A percentile compares a stretch with the other conserved stretches of the same genome.
phyloP scores from a whole-genome alignment of 345 rosid species.

The Barbarea vulgaris region DNA sequence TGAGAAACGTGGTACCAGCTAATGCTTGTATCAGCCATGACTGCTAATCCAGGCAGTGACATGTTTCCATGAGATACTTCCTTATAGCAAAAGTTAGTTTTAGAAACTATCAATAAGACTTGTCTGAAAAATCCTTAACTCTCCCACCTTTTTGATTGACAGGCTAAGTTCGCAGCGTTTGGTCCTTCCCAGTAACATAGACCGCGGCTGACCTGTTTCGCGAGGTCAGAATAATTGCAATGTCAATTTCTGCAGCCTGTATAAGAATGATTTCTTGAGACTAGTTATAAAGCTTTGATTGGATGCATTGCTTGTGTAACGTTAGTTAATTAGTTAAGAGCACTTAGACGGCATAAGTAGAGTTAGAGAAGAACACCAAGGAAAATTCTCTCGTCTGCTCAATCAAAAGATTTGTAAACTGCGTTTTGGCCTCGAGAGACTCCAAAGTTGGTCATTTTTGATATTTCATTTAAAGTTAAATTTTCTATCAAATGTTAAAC shows the following conservation, averaged over 20 bases:
- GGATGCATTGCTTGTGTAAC: not conserved
- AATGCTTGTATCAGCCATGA: constrained; percentile 44
- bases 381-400: no score
- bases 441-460: no score
- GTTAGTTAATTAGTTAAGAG: not conserved
- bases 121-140: not conserved
- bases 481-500: no score
- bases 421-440: no score
- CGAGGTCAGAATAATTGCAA: constrained; percentile 1
- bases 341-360: not conserved
- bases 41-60: constrained; percentile 29
- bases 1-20: constrained; percentile 53
- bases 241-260: not conserved
- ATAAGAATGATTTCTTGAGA: constrained; percentile 6
- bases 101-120: not conserved
- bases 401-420: no score
- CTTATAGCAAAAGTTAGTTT: not conserved
- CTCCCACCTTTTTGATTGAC: constrained; percentile 25
- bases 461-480: no score
- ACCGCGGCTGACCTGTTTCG: not conserved
- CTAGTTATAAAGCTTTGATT: not conserved
- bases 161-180: constrained; percentile 17
- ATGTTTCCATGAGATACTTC: not conserved
- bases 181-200: constrained; percentile 27
- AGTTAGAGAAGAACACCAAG: not conserved